phyloP scores from a whole-genome alignment of 495 filamentous ascomycete species.

The Pyronema omphalodes region DNA sequence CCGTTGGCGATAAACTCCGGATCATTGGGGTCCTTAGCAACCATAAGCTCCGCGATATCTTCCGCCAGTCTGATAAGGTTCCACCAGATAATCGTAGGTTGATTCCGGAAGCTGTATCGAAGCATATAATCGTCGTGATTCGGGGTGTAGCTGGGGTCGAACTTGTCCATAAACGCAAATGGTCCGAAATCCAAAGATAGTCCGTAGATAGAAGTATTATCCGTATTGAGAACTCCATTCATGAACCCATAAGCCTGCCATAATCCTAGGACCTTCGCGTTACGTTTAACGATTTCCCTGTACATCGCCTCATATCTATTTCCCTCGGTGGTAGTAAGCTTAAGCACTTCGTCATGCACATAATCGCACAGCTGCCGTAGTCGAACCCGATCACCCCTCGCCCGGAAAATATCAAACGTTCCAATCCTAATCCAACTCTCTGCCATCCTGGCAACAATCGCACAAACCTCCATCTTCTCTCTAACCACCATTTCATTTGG shows the following conservation, averaged over 20 bases:
- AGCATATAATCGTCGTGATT: slow-evolving; percentile 87
- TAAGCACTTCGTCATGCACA: slow-evolving; percentile 67
- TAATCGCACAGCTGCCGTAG: slow-evolving; percentile 61
- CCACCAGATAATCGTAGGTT: slow-evolving; percentile 96
- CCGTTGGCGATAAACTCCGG: slow-evolving; percentile 51
- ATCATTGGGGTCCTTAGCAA: slow-evolving; percentile 47
- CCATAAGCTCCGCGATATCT: slow-evolving; percentile 74
- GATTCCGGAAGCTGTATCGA: slow-evolving; percentile 81
- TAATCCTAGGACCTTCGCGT: slow-evolving; percentile 71
- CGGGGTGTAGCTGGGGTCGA: slow-evolving; percentile 84
- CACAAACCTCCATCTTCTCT: slow-evolving; percentile 79
- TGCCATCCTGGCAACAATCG: slow-evolving; percentile 83
- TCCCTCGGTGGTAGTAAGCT: slow-evolving; percentile 39
- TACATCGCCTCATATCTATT: slow-evolving; percentile 80
- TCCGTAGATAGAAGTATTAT: slow-evolving; percentile 84
- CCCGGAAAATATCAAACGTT: slow-evolving; percentile 75
- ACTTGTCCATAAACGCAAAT: slow-evolving; percentile 80
- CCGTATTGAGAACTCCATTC: slow-evolving; percentile 91
- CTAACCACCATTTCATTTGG: slow-evolving; percentile 54
- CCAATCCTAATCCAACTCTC: slow-evolving; percentile 80
- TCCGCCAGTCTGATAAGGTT: slow-evolving; percentile 87
- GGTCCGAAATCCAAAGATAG: slow-evolving; percentile 86
- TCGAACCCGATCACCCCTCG: slow-evolving; percentile 57
- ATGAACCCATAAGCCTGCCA: slow-evolving; percentile 98
- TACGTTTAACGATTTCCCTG: slow-evolving; percentile 67